phyloP scores from a whole-genome alignment of 768 basidiomycete species.

The Boletus tomentosulus region DNA sequence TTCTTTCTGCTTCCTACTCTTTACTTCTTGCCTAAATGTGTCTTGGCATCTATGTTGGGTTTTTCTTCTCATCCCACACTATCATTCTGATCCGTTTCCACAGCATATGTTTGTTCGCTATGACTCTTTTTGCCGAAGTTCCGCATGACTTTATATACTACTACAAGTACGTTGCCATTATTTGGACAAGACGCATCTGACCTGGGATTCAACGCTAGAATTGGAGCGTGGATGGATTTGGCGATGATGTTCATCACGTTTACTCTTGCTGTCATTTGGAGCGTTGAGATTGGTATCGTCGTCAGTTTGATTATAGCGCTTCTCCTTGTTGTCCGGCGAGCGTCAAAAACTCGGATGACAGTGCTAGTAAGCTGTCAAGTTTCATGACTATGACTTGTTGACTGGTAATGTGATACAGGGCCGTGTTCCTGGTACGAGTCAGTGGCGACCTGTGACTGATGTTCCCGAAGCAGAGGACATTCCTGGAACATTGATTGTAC shows the following conservation, averaged over 20 bases:
- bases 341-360: slow-evolving; percentile 85
- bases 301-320: slow-evolving; percentile 85
- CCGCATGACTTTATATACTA: slow-evolving; percentile 87
- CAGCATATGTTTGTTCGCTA: slow-evolving; percentile 83
- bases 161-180: slow-evolving; percentile 54
- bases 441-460: slow-evolving; percentile 89
- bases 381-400: background rate
- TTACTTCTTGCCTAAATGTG: slow-evolving; percentile 85
- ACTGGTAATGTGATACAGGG: slow-evolving; percentile 46
- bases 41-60: slow-evolving; percentile 81
- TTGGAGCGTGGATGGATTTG: slow-evolving; percentile 92
- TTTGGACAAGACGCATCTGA: background rate
- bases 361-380: slow-evolving; percentile 55
- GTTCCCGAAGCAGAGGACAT: slow-evolving; percentile 80
- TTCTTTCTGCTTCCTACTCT: slow-evolving; percentile 88
- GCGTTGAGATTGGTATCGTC: slow-evolving; percentile 90
- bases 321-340: slow-evolving; percentile 83
- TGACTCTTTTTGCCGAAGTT: slow-evolving; percentile 76
- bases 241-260: slow-evolving; percentile 87
- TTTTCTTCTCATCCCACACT: background rate
- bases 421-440: slow-evolving; percentile 79
- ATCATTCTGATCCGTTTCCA: slow-evolving; percentile 5
- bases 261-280: slow-evolving; percentile 80
- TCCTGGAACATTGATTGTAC: slow-evolving; percentile 79
- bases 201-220: slow-evolving; percentile 33